These are phyloP conservation scores for Fusarium aywerte DNA, from an alignment of 2,329 filamentous ascomycete species.

Conservation along the genomic window DNA sequence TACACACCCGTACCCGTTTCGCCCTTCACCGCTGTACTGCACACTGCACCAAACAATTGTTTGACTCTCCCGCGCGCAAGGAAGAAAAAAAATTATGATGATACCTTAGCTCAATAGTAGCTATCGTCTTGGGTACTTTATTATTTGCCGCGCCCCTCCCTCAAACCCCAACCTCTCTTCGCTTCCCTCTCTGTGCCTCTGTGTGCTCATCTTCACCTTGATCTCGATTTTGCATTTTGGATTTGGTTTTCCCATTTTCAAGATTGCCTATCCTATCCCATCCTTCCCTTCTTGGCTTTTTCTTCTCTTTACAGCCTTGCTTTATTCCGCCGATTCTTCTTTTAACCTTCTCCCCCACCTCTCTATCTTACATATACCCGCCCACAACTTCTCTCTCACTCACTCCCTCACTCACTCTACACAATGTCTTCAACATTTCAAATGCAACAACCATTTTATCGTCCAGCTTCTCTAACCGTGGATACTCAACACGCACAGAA, in stretches of 20 bases:
- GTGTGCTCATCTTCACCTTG: slow-evolving; percentile 41
- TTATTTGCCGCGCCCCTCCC: slow-evolving; percentile 46
- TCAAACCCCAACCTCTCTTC: slow-evolving; percentile 41
- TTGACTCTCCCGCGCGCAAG: slow-evolving; percentile 41
- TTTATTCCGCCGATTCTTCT: slow-evolving; percentile 33
- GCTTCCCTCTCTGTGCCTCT: slow-evolving; percentile 36
- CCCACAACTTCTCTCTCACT: slow-evolving; percentile 18
- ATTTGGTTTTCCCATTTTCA: slow-evolving; percentile 36
- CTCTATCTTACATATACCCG: slow-evolving; percentile 24
- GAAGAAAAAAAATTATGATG: slow-evolving; percentile 42
- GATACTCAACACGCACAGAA: slow-evolving; percentile 66
- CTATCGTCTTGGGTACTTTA: slow-evolving; percentile 27
- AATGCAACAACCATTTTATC: slow-evolving; percentile 62
- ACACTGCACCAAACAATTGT: slow-evolving; percentile 44
- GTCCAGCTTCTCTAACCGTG: slow-evolving; percentile 61
- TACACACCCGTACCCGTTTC: slow-evolving; percentile 39
- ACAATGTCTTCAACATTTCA: slow-evolving; percentile 63
- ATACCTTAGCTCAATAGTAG: slow-evolving; percentile 12
- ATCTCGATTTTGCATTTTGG: slow-evolving; percentile 33
- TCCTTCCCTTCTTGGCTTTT: slow-evolving; percentile 40
- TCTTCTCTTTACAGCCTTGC: slow-evolving; percentile 38
- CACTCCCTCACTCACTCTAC: slow-evolving; percentile 41
- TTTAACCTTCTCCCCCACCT: slow-evolving; percentile 27
- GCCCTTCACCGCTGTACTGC: slow-evolving; percentile 33
- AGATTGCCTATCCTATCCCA: slow-evolving; percentile 19